phyloP scores from a whole-genome alignment of 805 yeast genomes.

The Ogataea pini region DNA sequence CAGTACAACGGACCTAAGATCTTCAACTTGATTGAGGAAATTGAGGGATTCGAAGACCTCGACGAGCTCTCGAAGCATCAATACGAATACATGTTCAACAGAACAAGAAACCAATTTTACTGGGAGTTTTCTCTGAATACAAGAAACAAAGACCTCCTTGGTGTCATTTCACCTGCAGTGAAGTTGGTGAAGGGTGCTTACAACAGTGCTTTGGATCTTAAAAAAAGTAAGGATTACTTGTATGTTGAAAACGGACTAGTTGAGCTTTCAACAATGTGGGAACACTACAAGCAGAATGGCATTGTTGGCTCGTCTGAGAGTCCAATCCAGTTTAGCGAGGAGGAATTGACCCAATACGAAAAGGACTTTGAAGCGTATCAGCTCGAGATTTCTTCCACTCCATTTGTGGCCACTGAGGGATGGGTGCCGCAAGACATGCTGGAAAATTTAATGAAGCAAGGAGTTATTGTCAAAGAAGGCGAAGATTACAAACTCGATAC shows the following conservation, averaged over 20 bases:
- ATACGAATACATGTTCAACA: conserved; percentile 80
- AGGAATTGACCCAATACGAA: conserved; percentile 58
- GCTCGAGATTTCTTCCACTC: conserved; percentile 62
- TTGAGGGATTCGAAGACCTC: conserved; percentile 66
- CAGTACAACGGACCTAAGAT: conserved; percentile 88
- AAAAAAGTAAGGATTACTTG: conserved; percentile 57
- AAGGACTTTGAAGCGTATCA: conserved; percentile 66
- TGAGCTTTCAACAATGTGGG: conserved; percentile 71
- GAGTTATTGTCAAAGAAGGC: conserved; percentile 58
- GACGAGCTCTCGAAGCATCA: conserved; percentile 75
- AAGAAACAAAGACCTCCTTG: conserved; percentile 64
- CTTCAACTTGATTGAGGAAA: conserved; percentile 70
- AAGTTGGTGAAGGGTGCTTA: conserved; percentile 71
- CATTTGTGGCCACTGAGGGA: conserved; percentile 88
- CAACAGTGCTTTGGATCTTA: conserved; percentile 58
- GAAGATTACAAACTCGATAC: conserved; percentile 46
- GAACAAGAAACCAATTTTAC: conserved; percentile 87
- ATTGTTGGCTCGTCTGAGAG: conserved; percentile 44
- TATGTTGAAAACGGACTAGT: conserved; percentile 66
- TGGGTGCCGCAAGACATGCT: conserved; percentile 97
- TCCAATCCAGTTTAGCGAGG: conserved; percentile 52
- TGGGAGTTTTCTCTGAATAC: conserved; percentile 81
- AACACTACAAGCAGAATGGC: conserved; percentile 57
- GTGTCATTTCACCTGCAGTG: conserved; percentile 78
- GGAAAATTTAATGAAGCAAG: conserved; percentile 64